These are phyloP conservation scores for Bifiguratus adelaidae DNA, from an alignment of 192 early-diverging fungal genomes.

Conservation along the genomic window DNA sequence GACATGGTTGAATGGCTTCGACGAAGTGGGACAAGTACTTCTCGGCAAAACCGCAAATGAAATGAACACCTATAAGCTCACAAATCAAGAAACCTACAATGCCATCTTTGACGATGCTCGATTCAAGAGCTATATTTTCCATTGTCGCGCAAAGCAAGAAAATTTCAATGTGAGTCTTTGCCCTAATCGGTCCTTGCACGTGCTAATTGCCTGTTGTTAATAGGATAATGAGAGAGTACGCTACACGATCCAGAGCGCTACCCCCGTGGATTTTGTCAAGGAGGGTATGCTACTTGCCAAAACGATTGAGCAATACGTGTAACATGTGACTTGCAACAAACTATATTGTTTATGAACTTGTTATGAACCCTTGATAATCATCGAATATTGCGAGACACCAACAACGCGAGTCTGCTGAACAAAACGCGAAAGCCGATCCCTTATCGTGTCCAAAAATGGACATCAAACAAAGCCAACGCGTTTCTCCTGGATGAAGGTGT, in stretches of 20 bases:
- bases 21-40: constrained; percentile 62
- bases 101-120: constrained; percentile 40
- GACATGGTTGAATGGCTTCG: constrained; percentile 76
- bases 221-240: constrained; percentile 42
- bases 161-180: constrained; percentile 54
- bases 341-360: too few species aligned
- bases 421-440: too few species aligned
- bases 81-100: constrained; percentile 5
- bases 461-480: too few species aligned
- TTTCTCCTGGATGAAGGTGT: too few species aligned
- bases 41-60: constrained; percentile 64
- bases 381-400: too few species aligned
- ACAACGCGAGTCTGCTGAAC: too few species aligned
- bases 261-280: constrained; percentile 45
- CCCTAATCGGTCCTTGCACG: not conserved
- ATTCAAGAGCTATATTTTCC: constrained; percentile 65
- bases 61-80: constrained; percentile 45
- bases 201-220: constrained; percentile 1
- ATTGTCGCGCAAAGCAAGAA: constrained; percentile 72
- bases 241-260: constrained; percentile 27
- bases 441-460: too few species aligned
- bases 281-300: constrained; percentile 24
- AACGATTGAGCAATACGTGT: constrained; percentile 14
- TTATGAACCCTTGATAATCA: too few species aligned
- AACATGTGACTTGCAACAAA: too few species aligned